phyloP scores from a whole-genome alignment of 2,329 filamentous ascomycete species.

The Phialophora expanda region DNA sequence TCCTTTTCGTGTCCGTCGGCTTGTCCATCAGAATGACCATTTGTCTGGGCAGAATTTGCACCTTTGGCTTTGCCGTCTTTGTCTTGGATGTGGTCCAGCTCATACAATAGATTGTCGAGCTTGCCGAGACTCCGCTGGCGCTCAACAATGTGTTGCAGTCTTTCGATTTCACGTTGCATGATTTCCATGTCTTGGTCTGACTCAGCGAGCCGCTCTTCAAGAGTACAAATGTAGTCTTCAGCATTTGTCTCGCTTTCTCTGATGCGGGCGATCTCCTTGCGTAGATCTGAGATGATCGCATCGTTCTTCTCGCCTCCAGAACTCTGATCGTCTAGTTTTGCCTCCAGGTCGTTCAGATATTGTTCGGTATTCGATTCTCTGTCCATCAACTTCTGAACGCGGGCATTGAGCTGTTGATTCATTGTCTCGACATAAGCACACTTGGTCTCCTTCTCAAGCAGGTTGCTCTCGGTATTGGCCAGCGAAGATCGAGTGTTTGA shows the following conservation, averaged over 20 bases:
- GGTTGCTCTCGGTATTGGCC: slow-evolving; percentile 79
- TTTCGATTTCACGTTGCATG: slow-evolving; percentile 95
- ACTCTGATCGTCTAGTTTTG: slow-evolving; percentile 85
- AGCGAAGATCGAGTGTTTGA: slow-evolving; percentile 85
- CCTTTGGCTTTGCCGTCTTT: slow-evolving; percentile 53
- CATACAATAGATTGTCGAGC: slow-evolving; percentile 87
- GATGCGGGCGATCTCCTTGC: slow-evolving; percentile 85
- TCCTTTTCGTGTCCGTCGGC: slow-evolving; percentile 50
- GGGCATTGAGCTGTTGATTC: slow-evolving; percentile 83
- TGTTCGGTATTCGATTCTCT: slow-evolving; percentile 89
- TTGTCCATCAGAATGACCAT: slow-evolving; percentile 49
- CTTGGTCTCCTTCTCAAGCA: slow-evolving; percentile 92
- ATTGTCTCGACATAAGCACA: slow-evolving; percentile 92
- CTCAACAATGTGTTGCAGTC: slow-evolving; percentile 92
- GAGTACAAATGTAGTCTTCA: slow-evolving; percentile 95
- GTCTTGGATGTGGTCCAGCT: slow-evolving; percentile 78
- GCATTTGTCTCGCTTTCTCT: slow-evolving; percentile 88
- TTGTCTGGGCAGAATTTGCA: slow-evolving; percentile 40
- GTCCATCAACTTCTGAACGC: slow-evolving; percentile 91
- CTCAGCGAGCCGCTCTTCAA: slow-evolving; percentile 93
- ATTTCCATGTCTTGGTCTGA: slow-evolving; percentile 94
- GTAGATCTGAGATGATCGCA: slow-evolving; percentile 80
- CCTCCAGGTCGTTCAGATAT: slow-evolving; percentile 89
- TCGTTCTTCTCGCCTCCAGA: slow-evolving; percentile 92
- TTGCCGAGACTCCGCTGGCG: slow-evolving; percentile 94